Evolutionary conservation across 1,139 yeast genomes (phyloP), one percentile per base, ranked within the genome.

Genomic region (Saccharomyces hybrid): DNA sequence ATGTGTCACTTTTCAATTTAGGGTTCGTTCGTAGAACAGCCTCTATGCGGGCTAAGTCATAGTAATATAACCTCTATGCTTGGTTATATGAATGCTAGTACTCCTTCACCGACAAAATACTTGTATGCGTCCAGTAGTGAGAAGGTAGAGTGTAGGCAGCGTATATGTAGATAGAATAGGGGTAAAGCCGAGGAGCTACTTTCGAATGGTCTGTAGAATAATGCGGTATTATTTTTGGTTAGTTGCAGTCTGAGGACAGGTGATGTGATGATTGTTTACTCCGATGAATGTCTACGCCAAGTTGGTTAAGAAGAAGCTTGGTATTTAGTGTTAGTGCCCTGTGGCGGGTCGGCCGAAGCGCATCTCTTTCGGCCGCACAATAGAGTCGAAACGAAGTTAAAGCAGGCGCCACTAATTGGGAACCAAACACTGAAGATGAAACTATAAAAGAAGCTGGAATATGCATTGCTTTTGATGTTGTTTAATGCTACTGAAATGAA

Each of bases 401-500:
- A 29, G 32, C 32, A 29, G 32, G 11, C 32, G 32, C 32, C 32
- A 29, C 32, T 29, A 29, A 29, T 29, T 29, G 32, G 32, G 32
- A 29, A 29, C 32, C 32, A n/a, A n/a, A n/a, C n/a, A n/a, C n/a
- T n/a, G n/a, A n/a, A n/a, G n/a, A n/a, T n/a, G n/a, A n/a, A n/a
- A 29, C 32, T 29, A 29, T 29, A 29, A 29, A 29, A 29, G 32
- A 29, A 29, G 32, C 32, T 5, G 32, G 32, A 31, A 31, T 4
- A 9, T 31, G 14, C 34, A 31, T 31, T 31, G 34, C 9, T 31
- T 31, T 31, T 31, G 14, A 31, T 31, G 34, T 31, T 31, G 34
- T 31, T 31, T 31, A 9, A 31, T 31, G 34, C 53, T 23, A 41
- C 55, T 54, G 53, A 55, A 25, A 41, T 23, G 26, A 19, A 49